A percentile compares a stretch with the other conserved stretches of the same genome.
Conservation (phyloP, 2,329 filamentous ascomycete genomes). For the Fusarium sp. region DNA sequence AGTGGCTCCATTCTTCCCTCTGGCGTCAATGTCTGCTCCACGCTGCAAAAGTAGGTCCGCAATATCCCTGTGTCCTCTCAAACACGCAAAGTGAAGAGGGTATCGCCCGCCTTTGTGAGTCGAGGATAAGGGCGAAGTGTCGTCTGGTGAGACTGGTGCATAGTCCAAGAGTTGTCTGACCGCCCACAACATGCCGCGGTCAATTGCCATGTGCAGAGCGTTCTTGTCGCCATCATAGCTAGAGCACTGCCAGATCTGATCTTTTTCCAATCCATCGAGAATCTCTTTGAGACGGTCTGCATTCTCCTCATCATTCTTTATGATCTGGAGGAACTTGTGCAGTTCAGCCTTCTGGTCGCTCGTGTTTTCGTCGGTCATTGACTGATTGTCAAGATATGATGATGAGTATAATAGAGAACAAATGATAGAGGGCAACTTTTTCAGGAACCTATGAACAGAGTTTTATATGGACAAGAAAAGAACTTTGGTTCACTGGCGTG, state of each 20-base stretch:
- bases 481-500: background rate
- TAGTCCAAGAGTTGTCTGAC: background rate
- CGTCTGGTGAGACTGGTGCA: background rate
- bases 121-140: background rate
- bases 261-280: background rate
- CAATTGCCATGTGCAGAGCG: background rate
- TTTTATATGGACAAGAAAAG: background rate
- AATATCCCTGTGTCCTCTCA: background rate
- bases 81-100: background rate
- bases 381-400: background rate
- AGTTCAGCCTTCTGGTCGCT: background rate
- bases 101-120: background rate
- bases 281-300: background rate
- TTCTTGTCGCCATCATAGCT: background rate
- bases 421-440: background rate
- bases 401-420: background rate
- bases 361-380: background rate
- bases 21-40: background rate
- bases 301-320: background rate
- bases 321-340: background rate
- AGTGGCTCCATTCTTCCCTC: background rate
- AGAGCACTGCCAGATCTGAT: background rate
- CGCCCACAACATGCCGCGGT: background rate
- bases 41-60: background rate
- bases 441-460: background rate